Percentiles rank a stretch among this genome's conserved stretches.
phyloP scores from a whole-genome alignment of 1,284 basidiomycete species.

The Xanthoconium separans region DNA sequence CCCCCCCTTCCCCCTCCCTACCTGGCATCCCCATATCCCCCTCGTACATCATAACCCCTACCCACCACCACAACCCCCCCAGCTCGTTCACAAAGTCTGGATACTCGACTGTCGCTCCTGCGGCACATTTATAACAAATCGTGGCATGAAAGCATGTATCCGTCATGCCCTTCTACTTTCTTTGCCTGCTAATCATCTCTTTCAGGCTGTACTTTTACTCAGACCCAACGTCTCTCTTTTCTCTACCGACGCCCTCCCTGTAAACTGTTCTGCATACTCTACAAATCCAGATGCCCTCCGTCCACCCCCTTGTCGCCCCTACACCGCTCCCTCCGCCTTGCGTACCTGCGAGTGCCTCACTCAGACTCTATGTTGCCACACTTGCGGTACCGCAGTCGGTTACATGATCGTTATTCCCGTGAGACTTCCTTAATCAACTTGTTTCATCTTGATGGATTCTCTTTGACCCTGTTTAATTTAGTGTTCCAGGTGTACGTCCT shows the following conservation, averaged over 20 bases:
- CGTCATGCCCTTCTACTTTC: not conserved
- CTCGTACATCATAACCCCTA: conserved; percentile 40
- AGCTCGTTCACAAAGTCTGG: conserved; percentile 70
- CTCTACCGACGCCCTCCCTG: conserved; percentile 79
- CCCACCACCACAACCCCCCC: conserved; percentile 40
- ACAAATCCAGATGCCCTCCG: conserved; percentile 45
- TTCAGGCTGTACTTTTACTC: conserved; percentile 77
- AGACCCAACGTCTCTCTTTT: conserved; percentile 81
- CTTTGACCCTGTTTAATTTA: conserved; percentile 29
- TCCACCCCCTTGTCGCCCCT: conserved; percentile 35
- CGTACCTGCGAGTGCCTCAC: conserved; percentile 70
- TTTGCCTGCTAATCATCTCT: conserved; percentile 12
- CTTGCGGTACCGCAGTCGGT: conserved; percentile 73
- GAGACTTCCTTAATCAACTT: conserved; percentile 20
- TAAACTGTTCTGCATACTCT: conserved; percentile 68
- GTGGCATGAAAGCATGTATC: conserved; percentile 75
- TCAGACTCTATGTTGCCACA: conserved; percentile 78
- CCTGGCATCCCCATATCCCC: conserved; percentile 26
- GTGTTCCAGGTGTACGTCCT: conserved; percentile 73
- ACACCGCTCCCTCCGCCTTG: conserved; percentile 31
- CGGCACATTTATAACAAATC: conserved; percentile 73
- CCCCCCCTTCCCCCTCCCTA: conserved; percentile 18
- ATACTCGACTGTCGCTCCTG: conserved; percentile 78
- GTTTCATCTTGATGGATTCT: conserved; percentile 4
- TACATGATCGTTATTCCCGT: conserved; percentile 76